Conservation (phyloP, 257 asterid genomes). For the Solanum verrucosum region DNA sequence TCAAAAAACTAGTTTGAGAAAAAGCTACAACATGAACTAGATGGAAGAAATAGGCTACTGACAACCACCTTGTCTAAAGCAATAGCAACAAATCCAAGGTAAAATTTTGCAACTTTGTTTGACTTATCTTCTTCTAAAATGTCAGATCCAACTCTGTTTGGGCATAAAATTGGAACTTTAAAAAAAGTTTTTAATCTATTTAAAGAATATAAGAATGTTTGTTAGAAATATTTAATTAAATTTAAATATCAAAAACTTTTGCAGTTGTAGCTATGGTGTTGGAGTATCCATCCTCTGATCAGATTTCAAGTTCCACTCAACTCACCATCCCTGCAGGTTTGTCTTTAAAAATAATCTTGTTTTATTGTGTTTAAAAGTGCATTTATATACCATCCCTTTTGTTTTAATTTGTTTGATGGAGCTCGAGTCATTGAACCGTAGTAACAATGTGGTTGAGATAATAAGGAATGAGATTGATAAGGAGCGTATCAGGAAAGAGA, state of each 20-base stretch:
- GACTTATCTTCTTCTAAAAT: too few species aligned
- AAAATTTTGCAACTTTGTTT: too few species aligned
- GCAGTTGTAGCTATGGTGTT: neutral
- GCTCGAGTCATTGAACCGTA: neutral
- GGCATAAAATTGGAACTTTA: too few species aligned
- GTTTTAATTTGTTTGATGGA: neutral
- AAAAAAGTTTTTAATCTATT: too few species aligned
- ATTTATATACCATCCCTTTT: neutral
- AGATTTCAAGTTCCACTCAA: neutral
- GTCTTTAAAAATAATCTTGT: neutral
- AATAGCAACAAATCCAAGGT: too few species aligned
- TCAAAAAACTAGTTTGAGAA: too few species aligned
- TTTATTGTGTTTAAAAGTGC: neutral
- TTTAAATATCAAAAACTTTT: too few species aligned
- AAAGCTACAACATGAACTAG: neutral
- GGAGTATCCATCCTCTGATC: neutral
- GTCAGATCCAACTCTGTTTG: too few species aligned
- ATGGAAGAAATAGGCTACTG: neutral
- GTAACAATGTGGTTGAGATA: neutral
- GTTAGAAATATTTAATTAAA: too few species aligned
- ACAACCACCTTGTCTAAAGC: too few species aligned
- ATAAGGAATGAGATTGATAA: slow-evolving; percentile 28
- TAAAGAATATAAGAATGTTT: too few species aligned
- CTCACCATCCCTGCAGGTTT: neutral
- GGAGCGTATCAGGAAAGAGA: slow-evolving; percentile 38